Evolutionary conservation across 768 basidiomycete genomes (phyloP), one percentile per base, ranked within the genome.

Genomic region (Rhizopogon vinicolor): DNA sequence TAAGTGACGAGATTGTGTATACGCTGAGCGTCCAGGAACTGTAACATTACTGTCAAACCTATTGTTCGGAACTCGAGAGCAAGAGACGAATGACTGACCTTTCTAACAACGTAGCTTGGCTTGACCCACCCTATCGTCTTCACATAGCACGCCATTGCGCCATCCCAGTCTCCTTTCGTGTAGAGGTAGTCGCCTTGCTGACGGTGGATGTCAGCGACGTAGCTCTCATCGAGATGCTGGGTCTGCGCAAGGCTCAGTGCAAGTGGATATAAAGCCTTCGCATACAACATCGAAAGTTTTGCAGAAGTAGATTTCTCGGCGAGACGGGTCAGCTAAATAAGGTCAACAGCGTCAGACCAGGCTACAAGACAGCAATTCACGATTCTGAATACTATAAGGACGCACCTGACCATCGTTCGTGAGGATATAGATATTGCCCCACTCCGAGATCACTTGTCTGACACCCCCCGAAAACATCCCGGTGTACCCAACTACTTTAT

Each of bases 21-120:
- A 2, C 95, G 79, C 65, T 98, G 97, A 0, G 96, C 93, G 60
- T 97, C 97, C 39, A 99, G 84, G 72, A 94, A 98, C 95, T 98
- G 56, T 7, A 41, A 50, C 48, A 46, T 63, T 13, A 66, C 45
- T 41, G 45, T 42, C 43, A 55, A 45, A 49, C 14, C 14, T 10
- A 12, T 25, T 2, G 14, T 41, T 25, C 5, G 31, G 6, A 35
- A 46, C 16, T 13, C 4, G 8, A 10, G 14, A 44, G 28, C 19
- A 5, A 22, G 43, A 8, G 41, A 25, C 25, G 25, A 4, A 25
- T 25, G 25, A 25, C 69, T 52, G 63, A 93, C 96, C 81, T 98
- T 99, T 62, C 97, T 85, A 50, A 98, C 93, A 35, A 98, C 94
- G 71, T 98, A 97, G 65, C 94, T 97, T 0, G 95, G 92, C 58